Conservation (phyloP, 805 yeast species). For the Suhomyces xylopsoci region DNA sequence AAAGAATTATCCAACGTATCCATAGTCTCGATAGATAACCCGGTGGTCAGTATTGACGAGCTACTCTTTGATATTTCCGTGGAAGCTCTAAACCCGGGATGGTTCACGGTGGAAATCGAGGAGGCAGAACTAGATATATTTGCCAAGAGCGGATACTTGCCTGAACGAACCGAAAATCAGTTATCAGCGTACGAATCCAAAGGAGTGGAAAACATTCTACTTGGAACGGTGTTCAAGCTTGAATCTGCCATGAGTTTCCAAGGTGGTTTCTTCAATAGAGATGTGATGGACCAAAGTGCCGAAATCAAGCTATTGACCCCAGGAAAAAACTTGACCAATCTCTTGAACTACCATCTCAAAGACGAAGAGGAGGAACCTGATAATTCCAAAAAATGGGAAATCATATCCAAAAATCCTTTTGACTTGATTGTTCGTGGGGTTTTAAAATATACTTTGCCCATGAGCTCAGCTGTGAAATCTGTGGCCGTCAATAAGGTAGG, state of each 20-base stretch:
- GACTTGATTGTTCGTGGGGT: conserved; percentile 83
- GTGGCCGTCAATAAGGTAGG: conserved; percentile 60
- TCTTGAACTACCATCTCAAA: neutral
- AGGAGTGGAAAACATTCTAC: conserved; percentile 59
- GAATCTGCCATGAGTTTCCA: conserved; percentile 73
- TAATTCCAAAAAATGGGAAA: conserved; percentile 64
- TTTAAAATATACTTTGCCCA: conserved; percentile 71
- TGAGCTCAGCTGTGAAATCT: conserved; percentile 48
- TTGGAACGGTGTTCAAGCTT: conserved; percentile 64
- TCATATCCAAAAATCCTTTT: conserved; percentile 73
- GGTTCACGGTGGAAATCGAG: conserved; percentile 60
- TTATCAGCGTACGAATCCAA: neutral
- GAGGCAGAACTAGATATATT: conserved; percentile 80
- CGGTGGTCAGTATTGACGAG: conserved; percentile 80
- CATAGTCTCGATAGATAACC: conserved; percentile 60
- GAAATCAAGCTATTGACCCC: conserved; percentile 74
- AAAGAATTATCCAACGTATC: conserved; percentile 73
- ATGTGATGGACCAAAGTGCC: conserved; percentile 56
- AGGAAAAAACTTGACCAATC: conserved; percentile 46
- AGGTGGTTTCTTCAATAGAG: conserved; percentile 73
- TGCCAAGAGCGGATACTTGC: conserved; percentile 62
- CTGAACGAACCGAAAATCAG: conserved; percentile 9
- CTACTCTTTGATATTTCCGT: conserved; percentile 74
- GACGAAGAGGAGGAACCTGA: conserved; percentile 26
- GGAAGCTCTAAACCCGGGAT: conserved; percentile 85